Base-by-base conservation (phyloP, 2,329 filamentous ascomycete species). In the Magnaporthales sp. region DNA sequence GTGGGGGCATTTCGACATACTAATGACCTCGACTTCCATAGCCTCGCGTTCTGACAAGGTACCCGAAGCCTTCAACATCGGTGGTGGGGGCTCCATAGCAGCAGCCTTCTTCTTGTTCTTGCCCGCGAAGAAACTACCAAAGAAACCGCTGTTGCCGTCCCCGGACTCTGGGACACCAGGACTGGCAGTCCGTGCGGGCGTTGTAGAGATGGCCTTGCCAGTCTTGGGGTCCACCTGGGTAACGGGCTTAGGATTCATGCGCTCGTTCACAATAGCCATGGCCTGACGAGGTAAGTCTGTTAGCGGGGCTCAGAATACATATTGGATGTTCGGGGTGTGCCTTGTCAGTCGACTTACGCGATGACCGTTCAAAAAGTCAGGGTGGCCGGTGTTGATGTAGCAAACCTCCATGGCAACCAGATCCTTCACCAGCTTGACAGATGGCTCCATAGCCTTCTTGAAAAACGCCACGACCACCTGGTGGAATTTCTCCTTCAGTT, bases 51-150 rank as follows among this genome's bases (percentile, higher is more conserved):
- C 95, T 5, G 91, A 96, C 54, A 99, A 83, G 29, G 90, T 96
- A 58, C 95, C 94, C 3, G 92, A 96, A 38, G 95, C 95, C 83
- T 97, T 99, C 67, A 99, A 87, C 58, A 88, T 94, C 31, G 95
- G 87, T 69, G 95, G 95, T 54, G 95, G 95, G 15, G 95, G 84
- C 77, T 99, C 95, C 95, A 99, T 99, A 63, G 94, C 93, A n/a
- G 95, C 95, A 81, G 96, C 96, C 89, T 97, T 98, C 87, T 99
- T 99, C 89, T 98, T 99, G 83, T 98, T 99, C 87, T 98, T 99
- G 75, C 92, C 93, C 11, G 95, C 92, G 76, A 97, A 99, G 86
- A 99, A 99, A 74, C 92, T 96, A 72, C 95, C 95, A 73, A 99
- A 99, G 85, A 99, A 99, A 51, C 94, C 93, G 68, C 85, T 82